These are phyloP conservation scores for Nakataea oryzae DNA, from an alignment of 2,329 filamentous ascomycete genomes.

Conservation along the genomic window DNA sequence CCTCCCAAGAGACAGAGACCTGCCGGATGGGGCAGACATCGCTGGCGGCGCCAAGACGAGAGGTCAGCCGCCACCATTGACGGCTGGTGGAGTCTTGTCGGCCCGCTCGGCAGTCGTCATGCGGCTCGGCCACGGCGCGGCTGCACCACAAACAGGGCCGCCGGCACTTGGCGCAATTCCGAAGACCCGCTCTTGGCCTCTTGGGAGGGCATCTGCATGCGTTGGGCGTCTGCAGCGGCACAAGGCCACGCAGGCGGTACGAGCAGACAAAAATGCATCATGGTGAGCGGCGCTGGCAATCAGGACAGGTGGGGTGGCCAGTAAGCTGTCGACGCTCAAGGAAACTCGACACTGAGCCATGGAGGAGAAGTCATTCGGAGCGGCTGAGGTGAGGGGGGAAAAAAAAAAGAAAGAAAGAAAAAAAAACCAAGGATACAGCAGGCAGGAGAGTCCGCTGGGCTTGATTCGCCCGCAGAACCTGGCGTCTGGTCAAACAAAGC, in stretches of 20 bases:
- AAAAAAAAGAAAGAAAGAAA: no score
- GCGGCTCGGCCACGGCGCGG: background rate
- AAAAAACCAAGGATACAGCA: constrained; percentile 7
- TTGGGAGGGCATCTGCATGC: background rate
- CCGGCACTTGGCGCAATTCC: background rate
- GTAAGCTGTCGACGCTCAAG: background rate
- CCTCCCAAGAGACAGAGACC: background rate
- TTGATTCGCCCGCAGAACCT: background rate
- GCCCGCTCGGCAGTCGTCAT: background rate
- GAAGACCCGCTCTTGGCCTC: background rate
- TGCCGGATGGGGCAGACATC: background rate
- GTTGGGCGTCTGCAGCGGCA: background rate
- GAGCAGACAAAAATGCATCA: background rate
- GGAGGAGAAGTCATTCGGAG: constrained; percentile 6
- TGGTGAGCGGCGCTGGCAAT: background rate
- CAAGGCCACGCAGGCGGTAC: background rate
- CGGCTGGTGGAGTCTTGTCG: background rate
- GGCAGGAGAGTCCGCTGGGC: no score
- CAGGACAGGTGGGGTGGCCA: background rate
- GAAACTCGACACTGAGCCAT: constrained; percentile 4
- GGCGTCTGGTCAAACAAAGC: no score
- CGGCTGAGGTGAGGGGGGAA: constrained; percentile 6
- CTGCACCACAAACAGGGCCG: background rate
- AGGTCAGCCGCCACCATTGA: background rate
- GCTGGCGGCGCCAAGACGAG: background rate